Evolutionary conservation across 2,329 filamentous ascomycete species (phyloP), one percentile per base, ranked within the genome.

Genomic region (Hawksworthiomyces lignivorus): DNA sequence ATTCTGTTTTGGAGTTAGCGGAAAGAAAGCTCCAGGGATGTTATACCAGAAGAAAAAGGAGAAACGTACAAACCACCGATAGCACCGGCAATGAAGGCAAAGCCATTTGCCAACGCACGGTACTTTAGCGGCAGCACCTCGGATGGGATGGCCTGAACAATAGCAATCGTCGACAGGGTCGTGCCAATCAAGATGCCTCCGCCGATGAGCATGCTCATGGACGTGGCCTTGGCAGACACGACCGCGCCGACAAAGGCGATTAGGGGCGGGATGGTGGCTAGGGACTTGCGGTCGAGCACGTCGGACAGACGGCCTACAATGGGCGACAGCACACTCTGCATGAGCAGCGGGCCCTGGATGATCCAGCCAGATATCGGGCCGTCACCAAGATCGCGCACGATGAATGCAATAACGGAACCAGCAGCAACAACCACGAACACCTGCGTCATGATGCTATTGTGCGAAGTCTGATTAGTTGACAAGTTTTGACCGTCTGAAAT

Each of bases 61-160:
- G 20, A 19, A 5, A 64, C 69, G 53, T 59, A 73, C 69, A 74
- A 43, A 36, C 73, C 71, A 18, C 72, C 72, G 10, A 75, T 36
- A 2, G 68, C 63, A 12, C 72, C 73, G 2, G 64, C 72, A 10
- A 73, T 49, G 36, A 69, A 72, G 1, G 68, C 62, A 37, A 74
- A 67, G 2, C 72, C 72, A 42, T 76, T 76, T 2, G 73, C 72
- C 6, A 77, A 52, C 14, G 73, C 64, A n/a, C 73, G 64, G 46
- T 70, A 76, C 47, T 77, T 77, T 30, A 76, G 50, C 2, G 73
- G 73, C 24, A 77, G 53, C 19, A 77, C 71, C 55, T 78, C 73
- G 2, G 69, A 68, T 0, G 72, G 72, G 22, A 78, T 77, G 0
- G 73, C 65, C 52, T 77, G 60, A 5, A 75, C 69, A 40, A 77